Percentiles rank a stretch among this genome's conserved stretches.
These are phyloP conservation scores for Hymenoscyphus fraxineus DNA, from an alignment of 2,329 filamentous ascomycete species.

Conservation along the genomic window DNA sequence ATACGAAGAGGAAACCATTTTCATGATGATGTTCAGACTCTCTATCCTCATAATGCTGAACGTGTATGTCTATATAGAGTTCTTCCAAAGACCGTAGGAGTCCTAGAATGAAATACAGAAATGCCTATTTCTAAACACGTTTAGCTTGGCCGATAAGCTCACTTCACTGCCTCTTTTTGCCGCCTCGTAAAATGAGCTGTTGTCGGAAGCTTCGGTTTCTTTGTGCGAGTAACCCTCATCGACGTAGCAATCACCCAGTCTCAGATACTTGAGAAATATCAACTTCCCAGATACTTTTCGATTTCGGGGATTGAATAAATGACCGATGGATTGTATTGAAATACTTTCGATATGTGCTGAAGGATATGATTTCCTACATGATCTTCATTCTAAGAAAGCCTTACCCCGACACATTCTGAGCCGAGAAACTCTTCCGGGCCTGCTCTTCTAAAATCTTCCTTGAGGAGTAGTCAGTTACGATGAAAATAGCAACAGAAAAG, in stretches of 20 bases:
- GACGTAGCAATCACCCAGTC: no score
- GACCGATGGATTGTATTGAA: no score
- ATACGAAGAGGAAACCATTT: not conserved
- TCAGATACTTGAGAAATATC: no score
- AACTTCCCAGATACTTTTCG: no score
- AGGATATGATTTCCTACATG: not conserved
- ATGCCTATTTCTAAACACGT: not conserved
- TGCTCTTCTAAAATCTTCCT: not conserved
- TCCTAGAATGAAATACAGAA: not conserved
- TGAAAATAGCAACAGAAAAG: no score
- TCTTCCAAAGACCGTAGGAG: not conserved
- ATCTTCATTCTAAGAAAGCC: not conserved
- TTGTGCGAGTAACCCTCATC: no score
- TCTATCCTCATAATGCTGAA: not conserved
- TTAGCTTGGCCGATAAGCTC: not conserved
- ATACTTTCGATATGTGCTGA: no score
- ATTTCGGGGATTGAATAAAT: no score
- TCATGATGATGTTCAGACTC: not conserved
- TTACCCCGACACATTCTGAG: not conserved
- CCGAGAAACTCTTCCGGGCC: not conserved
- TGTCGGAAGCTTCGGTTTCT: no score
- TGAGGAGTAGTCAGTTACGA: no score
- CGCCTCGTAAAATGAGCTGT: not conserved
- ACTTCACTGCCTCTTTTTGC: not conserved
- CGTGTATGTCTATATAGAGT: not conserved